A percentile compares a stretch with the other conserved stretches of the same genome.
Conservation (phyloP, 148 eudicot genomes). For the Amaranthus palmeri region DNA sequence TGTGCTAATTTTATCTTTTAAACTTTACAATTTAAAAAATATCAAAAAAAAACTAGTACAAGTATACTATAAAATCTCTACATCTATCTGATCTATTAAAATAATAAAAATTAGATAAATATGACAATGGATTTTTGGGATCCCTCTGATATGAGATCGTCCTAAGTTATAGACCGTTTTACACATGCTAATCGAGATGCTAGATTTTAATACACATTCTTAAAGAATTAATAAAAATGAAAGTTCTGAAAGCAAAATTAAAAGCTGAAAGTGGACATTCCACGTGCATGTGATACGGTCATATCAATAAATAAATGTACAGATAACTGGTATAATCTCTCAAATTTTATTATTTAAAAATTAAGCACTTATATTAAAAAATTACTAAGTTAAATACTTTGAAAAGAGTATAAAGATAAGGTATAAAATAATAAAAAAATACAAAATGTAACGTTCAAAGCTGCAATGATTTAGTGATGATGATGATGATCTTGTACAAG, state of each 20-base stretch:
- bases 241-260: slow-evolving; percentile 4
- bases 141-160: no score
- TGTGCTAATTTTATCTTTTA: no score
- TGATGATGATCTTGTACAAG: not conserved
- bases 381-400: not conserved
- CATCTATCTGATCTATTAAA: no score
- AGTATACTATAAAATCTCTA: no score
- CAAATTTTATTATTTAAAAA: not conserved
- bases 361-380: not conserved
- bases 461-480: slow-evolving; percentile 28
- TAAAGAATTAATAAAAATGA: not conserved
- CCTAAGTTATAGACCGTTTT: no score
- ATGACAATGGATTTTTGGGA: no score
- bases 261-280: slow-evolving; percentile 7
- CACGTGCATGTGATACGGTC: slow-evolving; percentile 24
- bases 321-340: not conserved
- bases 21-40: no score
- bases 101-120: no score
- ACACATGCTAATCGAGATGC: not conserved
- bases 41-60: no score
- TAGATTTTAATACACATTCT: not conserved
- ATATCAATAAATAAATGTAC: not conserved
- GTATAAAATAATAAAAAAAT: not conserved
- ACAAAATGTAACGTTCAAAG: slow-evolving; percentile 7
- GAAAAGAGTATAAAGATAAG: not conserved